These are phyloP conservation scores for Magnusiomyces sp. DNA, from an alignment of 1,139 yeast genomes.

Conservation along the genomic window DNA sequence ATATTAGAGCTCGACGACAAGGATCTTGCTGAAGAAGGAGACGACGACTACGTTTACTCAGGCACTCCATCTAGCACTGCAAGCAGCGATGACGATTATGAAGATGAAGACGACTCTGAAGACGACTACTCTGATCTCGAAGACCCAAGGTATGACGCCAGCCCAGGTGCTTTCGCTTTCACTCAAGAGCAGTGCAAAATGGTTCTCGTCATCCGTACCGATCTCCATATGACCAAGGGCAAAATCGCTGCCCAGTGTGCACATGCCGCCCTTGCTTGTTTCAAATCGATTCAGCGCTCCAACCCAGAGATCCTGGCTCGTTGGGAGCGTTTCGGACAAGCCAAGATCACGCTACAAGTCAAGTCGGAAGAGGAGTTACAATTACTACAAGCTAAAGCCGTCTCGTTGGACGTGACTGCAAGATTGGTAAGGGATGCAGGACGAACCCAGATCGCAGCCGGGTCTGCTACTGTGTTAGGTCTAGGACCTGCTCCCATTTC, in stretches of 20 bases:
- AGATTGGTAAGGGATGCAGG: constrained; percentile 92
- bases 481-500: constrained; percentile 94
- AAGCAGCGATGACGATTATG: constrained; percentile 17
- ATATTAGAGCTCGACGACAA: no score
- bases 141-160: constrained; percentile 11
- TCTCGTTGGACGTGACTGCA: constrained; percentile 69
- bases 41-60: background rate
- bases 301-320: constrained; percentile 40
- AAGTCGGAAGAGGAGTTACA: constrained; percentile 68
- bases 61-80: constrained; percentile 7
- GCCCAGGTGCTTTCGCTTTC: constrained; percentile 25
- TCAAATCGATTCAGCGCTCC: constrained; percentile 52
- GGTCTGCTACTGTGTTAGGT: constrained; percentile 90
- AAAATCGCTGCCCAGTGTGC: constrained; percentile 97
- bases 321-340: constrained; percentile 86
- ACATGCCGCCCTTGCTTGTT: constrained; percentile 93
- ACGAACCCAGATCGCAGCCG: constrained; percentile 90
- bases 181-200: constrained; percentile 72
- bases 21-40: background rate
- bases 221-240: constrained; percentile 87
- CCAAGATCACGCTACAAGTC: constrained; percentile 85
- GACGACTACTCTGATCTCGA: background rate
- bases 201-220: constrained; percentile 85
- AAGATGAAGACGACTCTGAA: background rate
- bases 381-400: constrained; percentile 68